Percentiles rank a stretch among this genome's conserved stretches.
These are phyloP conservation scores for Beauveria brongniartii DNA, from an alignment of 2,329 filamentous ascomycete species.

Conservation along the genomic window DNA sequence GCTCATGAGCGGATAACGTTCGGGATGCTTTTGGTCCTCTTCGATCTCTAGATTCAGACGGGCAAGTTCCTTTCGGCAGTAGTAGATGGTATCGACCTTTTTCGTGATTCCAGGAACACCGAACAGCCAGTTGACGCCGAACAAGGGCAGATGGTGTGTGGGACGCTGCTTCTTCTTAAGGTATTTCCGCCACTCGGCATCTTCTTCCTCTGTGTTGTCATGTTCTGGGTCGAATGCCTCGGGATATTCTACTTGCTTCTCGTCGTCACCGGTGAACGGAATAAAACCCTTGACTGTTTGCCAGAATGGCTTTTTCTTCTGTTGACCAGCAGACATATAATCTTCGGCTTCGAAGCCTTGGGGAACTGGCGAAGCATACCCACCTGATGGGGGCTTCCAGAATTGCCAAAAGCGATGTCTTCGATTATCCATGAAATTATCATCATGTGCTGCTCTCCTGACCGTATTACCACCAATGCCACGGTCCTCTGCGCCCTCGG, in stretches of 20 bases:
- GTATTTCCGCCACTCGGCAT: conserved; percentile 73
- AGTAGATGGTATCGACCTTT: conserved; percentile 92
- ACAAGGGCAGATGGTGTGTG: conserved; percentile 66
- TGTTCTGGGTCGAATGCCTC: conserved; percentile 54
- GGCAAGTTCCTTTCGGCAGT: conserved; percentile 79
- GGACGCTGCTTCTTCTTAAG: conserved; percentile 75
- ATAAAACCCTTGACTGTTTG: conserved; percentile 41
- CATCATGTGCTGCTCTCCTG: conserved; percentile 38
- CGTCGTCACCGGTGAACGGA: conserved; percentile 39
- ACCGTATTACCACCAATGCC: conserved; percentile 38
- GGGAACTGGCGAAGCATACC: conserved; percentile 53
- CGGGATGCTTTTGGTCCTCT: conserved; percentile 74
- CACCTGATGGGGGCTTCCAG: conserved; percentile 55
- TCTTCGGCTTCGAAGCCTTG: conserved; percentile 42
- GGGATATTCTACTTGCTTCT: conserved; percentile 49
- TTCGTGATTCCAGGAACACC: conserved; percentile 71
- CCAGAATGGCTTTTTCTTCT: conserved; percentile 38
- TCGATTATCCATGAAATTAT: conserved; percentile 40
- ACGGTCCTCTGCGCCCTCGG: conserved; percentile 4
- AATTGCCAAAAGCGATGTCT: conserved; percentile 52
- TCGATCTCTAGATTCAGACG: conserved; percentile 89
- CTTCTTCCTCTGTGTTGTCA: conserved; percentile 48
- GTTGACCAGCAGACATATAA: conserved; percentile 14
- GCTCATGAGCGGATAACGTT: conserved; percentile 85
- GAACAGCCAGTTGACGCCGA: conserved; percentile 62